These are phyloP conservation scores for Cystofilobasidium ferigula DNA, from an alignment of 768 basidiomycete genomes.

Conservation along the genomic window DNA sequence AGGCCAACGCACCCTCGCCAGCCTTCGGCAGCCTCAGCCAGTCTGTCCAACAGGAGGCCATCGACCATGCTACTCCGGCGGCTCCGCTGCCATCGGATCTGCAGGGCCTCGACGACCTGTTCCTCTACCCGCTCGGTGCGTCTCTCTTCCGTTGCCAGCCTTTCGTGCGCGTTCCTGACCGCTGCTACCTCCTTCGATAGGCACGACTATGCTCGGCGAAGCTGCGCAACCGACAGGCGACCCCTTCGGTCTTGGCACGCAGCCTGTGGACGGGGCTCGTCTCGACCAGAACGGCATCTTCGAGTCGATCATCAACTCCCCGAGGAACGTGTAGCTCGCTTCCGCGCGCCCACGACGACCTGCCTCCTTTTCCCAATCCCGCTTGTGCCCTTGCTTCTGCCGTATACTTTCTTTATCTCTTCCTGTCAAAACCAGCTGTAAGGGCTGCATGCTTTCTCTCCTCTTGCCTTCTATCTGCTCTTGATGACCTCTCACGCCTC, in stretches of 20 bases:
- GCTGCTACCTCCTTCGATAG: background rate
- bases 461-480: no score
- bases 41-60: constrained; percentile 2
- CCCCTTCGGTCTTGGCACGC: constrained; percentile 3
- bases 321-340: no score
- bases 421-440: no score
- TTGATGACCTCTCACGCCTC: no score
- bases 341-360: no score
- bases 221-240: constrained; percentile 10
- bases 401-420: no score
- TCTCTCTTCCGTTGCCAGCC: background rate
- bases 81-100: constrained; percentile 36
- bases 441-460: no score
- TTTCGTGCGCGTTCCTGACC: background rate
- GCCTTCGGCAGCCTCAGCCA: background rate
- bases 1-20: background rate
- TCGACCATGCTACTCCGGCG: background rate
- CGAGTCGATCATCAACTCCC: constrained; percentile 19
- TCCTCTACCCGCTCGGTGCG: constrained; percentile 36
- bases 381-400: no score
- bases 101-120: constrained; percentile 37
- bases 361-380: no score
- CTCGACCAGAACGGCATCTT: constrained; percentile 19
- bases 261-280: background rate
- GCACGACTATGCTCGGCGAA: constrained; percentile 12